These are phyloP conservation scores for Crithidia thermophila DNA, from an alignment of 208 protist genomes.

Conservation along the genomic window DNA sequence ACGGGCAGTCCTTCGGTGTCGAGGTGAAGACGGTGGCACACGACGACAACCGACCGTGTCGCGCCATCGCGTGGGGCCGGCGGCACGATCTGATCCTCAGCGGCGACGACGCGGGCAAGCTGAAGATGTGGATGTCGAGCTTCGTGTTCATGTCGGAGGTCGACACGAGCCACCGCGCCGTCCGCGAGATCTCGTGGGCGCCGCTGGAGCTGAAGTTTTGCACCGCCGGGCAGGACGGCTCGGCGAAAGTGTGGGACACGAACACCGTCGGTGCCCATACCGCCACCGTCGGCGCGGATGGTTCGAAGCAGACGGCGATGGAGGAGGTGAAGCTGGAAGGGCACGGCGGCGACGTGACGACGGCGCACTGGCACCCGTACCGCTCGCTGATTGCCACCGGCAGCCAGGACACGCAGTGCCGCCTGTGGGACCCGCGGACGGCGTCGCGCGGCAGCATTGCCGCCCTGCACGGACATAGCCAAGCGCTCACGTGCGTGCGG, in stretches of 20 bases:
- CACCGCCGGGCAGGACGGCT: constrained; percentile 84
- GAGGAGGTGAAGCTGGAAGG: constrained; percentile 90
- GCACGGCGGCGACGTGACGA: constrained; percentile 88
- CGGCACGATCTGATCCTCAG: constrained; percentile 82
- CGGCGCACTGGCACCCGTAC: constrained; percentile 86
- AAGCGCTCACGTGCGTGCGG: constrained; percentile 76
- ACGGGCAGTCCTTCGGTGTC: constrained; percentile 86
- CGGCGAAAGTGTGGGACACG: constrained; percentile 86
- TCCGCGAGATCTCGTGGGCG: constrained; percentile 79
- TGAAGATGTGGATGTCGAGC: constrained; percentile 88
- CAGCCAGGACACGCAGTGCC: constrained; percentile 86
- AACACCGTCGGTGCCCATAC: constrained; percentile 48
- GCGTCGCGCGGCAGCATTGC: constrained; percentile 75
- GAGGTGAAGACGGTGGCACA: constrained; percentile 89
- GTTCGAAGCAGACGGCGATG: constrained; percentile 10
- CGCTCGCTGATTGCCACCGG: constrained; percentile 83
- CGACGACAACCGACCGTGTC: constrained; percentile 74
- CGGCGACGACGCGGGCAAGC: constrained; percentile 78
- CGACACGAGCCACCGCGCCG: constrained; percentile 79
- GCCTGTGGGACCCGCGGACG: constrained; percentile 88
- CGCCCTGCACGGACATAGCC: constrained; percentile 80
- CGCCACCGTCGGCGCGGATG: constrained; percentile 7
- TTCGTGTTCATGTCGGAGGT: constrained; percentile 80
- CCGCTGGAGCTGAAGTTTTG: constrained; percentile 86
- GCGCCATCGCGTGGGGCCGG: constrained; percentile 81